Conservation (phyloP, 345 rosid species). For the Heritiera fomes region DNA sequence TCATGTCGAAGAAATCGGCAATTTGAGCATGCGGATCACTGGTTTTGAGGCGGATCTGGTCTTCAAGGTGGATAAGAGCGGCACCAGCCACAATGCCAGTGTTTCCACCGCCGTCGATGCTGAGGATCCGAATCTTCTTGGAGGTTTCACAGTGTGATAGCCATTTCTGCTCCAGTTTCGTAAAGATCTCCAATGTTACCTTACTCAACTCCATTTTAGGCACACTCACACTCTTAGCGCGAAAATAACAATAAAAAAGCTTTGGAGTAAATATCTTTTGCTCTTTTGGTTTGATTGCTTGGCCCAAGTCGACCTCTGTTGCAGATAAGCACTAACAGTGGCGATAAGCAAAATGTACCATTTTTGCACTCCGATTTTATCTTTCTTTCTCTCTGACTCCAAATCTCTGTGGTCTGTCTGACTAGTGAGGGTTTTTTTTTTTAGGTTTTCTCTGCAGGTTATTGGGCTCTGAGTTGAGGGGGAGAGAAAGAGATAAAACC, state of each 20-base stretch:
- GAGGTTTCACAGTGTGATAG: constrained; percentile 76
- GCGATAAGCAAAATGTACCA: not conserved
- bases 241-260: not conserved
- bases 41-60: constrained; percentile 79
- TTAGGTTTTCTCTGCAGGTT: constrained; percentile 5
- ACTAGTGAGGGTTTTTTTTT: constrained; percentile 1
- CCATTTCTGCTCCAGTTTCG: constrained; percentile 88
- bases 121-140: constrained; percentile 68
- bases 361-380: not conserved
- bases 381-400: constrained; percentile 17
- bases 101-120: constrained; percentile 91
- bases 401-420: constrained; percentile 11
- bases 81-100: constrained; percentile 67
- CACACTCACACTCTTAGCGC: not conserved
- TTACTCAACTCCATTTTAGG: constrained; percentile 75
- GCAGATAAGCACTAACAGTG: constrained; percentile 36
- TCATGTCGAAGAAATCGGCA: constrained; percentile 85
- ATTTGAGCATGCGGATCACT: constrained; percentile 68
- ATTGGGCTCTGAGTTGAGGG: not conserved
- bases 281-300: not conserved
- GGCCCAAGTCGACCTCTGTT: constrained; percentile 30
- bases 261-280: not conserved
- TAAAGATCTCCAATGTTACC: constrained; percentile 88
- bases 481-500: not conserved
- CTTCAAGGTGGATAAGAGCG: constrained; percentile 70